Conservation (phyloP, 495 filamentous ascomycete genomes). For the Aspergillus asperescens region DNA sequence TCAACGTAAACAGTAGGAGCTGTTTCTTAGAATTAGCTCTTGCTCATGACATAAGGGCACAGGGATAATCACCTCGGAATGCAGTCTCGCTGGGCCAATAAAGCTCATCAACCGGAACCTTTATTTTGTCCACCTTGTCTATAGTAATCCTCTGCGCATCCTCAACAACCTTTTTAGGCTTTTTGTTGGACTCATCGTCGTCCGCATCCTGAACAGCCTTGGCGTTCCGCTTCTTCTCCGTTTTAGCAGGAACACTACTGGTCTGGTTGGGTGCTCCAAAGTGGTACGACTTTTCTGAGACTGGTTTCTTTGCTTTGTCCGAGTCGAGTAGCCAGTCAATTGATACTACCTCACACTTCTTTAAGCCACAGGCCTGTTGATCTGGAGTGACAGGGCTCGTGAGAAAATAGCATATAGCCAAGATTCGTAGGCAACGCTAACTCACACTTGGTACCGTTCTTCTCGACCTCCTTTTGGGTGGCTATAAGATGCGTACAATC, state of each 20-base stretch:
- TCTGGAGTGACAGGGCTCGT: conserved; percentile 32
- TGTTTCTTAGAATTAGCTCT: conserved; percentile 1
- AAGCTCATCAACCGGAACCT: conserved; percentile 49
- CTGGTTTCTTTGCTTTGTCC: conserved; percentile 33
- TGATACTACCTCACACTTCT: conserved; percentile 52
- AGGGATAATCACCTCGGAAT: background rate
- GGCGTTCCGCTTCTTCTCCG: conserved; percentile 14
- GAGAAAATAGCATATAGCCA: background rate
- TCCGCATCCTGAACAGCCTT: conserved; percentile 18
- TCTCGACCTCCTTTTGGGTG: conserved; percentile 48
- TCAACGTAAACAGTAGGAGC: conserved; percentile 58
- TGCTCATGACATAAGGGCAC: background rate
- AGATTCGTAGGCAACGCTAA: background rate
- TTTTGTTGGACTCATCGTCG: conserved; percentile 16
- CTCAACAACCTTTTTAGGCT: conserved; percentile 32
- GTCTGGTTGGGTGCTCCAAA: conserved; percentile 14
- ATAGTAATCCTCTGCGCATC: conserved; percentile 40
- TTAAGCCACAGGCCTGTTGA: conserved; percentile 39
- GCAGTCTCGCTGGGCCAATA: conserved; percentile 20
- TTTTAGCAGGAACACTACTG: conserved; percentile 1
- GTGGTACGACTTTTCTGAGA: conserved; percentile 39
- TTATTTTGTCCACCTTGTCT: conserved; percentile 33
- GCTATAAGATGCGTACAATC: conserved; percentile 58
- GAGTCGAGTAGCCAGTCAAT: conserved; percentile 59
- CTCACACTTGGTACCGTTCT: conserved; percentile 39